phyloP scores from a whole-genome alignment of 2,329 filamentous ascomycete species.

The Botryotinia globosa region DNA sequence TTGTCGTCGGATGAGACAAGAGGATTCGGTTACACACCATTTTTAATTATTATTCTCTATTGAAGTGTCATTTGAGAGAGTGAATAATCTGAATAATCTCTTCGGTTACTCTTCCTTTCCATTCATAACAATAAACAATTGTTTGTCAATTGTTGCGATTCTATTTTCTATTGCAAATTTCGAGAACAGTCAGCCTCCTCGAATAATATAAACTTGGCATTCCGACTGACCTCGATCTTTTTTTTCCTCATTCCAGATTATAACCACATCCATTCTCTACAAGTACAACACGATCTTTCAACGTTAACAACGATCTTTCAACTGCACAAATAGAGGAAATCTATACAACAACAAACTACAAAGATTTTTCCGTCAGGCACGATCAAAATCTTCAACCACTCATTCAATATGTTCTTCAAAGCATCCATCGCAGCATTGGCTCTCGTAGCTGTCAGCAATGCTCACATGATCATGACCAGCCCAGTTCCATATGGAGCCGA shows the following conservation, averaged over 20 bases:
- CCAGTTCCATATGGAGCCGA: conserved; percentile 61
- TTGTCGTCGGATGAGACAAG: not conserved
- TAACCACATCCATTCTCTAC: conserved; percentile 2
- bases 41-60: not conserved
- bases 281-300: not conserved
- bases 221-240: not conserved
- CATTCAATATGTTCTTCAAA: conserved; percentile 47
- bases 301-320: not conserved
- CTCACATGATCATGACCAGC: conserved; percentile 71
- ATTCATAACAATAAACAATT: conserved; percentile 1
- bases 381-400: conserved; percentile 24
- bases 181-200: conserved; percentile 1
- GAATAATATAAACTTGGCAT: conserved; percentile 13
- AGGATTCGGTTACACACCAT: not conserved
- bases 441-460: conserved; percentile 58
- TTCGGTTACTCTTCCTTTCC: not conserved
- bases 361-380: conserved; percentile 33
- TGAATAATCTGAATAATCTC: not conserved
- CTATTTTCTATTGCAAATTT: not conserved
- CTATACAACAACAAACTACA: conserved; percentile 11
- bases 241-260: conserved; percentile 9
- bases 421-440: conserved; percentile 53
- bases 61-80: not conserved
- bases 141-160: not conserved
- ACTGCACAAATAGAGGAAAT: not conserved